Evolutionary conservation across 257 asterid genomes (phyloP).

Genomic region (Rehmannia glutinosa): DNA sequence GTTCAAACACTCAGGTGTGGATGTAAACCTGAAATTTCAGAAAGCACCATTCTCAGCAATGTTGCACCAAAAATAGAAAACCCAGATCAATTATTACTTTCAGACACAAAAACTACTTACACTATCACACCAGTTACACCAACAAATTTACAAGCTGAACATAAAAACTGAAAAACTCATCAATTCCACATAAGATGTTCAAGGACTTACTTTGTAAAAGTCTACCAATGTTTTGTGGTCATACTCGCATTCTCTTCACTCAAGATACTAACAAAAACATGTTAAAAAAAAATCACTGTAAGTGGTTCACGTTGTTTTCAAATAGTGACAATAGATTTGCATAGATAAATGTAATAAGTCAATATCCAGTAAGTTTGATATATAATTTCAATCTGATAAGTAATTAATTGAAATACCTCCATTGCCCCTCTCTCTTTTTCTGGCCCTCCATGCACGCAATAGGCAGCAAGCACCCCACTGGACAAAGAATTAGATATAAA

Average conservation of each 20-base stretch:
- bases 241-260: conserved; percentile 87
- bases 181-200: background rate
- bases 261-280: too few relatives aligned
- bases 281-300: too few relatives aligned
- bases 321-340: too few relatives aligned
- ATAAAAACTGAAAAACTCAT: background rate
- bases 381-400: too few relatives aligned
- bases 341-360: too few relatives aligned
- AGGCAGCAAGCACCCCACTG: conserved; percentile 99
- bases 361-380: too few relatives aligned
- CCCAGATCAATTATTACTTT: background rate
- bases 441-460: conserved; percentile 75
- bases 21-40: conserved; percentile 59
- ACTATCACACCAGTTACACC: conserved; percentile 63
- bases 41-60: background rate
- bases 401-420: too few relatives aligned
- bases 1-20: conserved; percentile 91
- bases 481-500: background rate
- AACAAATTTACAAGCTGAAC: background rate
- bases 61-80: background rate
- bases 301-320: too few relatives aligned
- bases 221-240: conserved; percentile 69
- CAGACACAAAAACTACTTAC: conserved; percentile 35
- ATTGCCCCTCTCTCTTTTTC: conserved; percentile 78
- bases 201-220: conserved; percentile 56